phyloP scores from a whole-genome alignment of 164 flowering plant genomes.

The Tetracentron sinense region DNA sequence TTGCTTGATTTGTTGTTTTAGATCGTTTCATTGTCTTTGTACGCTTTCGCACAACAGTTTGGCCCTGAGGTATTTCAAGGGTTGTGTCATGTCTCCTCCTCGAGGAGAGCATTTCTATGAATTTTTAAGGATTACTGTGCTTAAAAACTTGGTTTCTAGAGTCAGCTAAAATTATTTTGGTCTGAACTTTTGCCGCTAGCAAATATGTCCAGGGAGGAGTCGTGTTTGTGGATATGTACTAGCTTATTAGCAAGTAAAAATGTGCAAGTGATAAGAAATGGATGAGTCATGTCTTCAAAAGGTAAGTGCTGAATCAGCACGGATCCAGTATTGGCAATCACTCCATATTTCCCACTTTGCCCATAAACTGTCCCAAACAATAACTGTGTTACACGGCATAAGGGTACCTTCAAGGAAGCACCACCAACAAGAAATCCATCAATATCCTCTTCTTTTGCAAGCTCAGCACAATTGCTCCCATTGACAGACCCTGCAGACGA shows the following conservation, averaged over 20 bases:
- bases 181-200: too few relatives aligned
- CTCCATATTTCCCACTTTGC: not conserved
- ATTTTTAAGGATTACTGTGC: too few relatives aligned
- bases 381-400: not conserved
- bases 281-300: not conserved
- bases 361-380: not conserved
- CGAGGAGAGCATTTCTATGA: too few relatives aligned
- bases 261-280: not conserved
- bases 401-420: slow-evolving; percentile 86
- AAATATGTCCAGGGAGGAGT: not conserved
- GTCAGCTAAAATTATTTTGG: too few relatives aligned
- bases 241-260: not conserved
- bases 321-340: not conserved
- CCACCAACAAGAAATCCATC: slow-evolving; percentile 99
- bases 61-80: too few relatives aligned
- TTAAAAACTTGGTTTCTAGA: too few relatives aligned
- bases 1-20: too few relatives aligned
- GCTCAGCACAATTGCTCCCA: slow-evolving; percentile 87
- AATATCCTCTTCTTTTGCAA: slow-evolving; percentile 92
- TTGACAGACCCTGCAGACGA: slow-evolving; percentile 76
- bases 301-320: not conserved
- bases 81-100: too few relatives aligned
- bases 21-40: too few relatives aligned
- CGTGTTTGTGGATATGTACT: not conserved
- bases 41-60: too few relatives aligned